These are phyloP conservation scores for Paramyrothecium sp. DNA, from an alignment of 2,329 filamentous ascomycete species.

Conservation along the genomic window DNA sequence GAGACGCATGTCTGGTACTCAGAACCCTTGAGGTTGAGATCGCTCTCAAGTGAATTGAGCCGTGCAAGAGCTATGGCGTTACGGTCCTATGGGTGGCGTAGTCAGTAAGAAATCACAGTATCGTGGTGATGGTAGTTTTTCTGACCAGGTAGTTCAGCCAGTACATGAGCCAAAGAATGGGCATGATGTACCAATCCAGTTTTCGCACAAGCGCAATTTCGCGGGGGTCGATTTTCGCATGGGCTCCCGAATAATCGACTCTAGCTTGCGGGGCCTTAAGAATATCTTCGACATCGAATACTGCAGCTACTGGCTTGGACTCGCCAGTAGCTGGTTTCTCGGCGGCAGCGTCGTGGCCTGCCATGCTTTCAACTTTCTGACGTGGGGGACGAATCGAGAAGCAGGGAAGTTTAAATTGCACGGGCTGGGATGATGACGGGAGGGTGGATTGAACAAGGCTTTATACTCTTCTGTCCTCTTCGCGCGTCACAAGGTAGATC, in stretches of 20 bases:
- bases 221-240: slow-evolving; percentile 20
- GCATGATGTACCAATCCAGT: slow-evolving; percentile 21
- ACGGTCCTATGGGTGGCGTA: not conserved
- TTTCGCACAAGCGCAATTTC: slow-evolving; percentile 36
- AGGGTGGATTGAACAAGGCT: no score
- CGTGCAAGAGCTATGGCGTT: not conserved
- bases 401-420: no score
- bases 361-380: no score
- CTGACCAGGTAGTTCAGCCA: slow-evolving; percentile 12
- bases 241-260: slow-evolving; percentile 12
- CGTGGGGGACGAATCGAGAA: no score
- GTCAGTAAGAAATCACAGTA: no score
- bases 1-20: slow-evolving; percentile 17
- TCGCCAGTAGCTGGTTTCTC: no score
- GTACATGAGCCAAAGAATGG: slow-evolving; percentile 29
- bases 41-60: not conserved
- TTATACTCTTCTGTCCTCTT: no score
- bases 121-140: no score
- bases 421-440: no score
- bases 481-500: no score
- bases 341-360: no score
- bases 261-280: not conserved
- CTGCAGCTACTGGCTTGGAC: no score
- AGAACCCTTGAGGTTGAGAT: slow-evolving; percentile 9
- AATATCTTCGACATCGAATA: not conserved